Evolutionary conservation across 352 stramenopile species (phyloP), one percentile per base, ranked within the genome.

Genomic region (Phytophthora agathidicida): DNA sequence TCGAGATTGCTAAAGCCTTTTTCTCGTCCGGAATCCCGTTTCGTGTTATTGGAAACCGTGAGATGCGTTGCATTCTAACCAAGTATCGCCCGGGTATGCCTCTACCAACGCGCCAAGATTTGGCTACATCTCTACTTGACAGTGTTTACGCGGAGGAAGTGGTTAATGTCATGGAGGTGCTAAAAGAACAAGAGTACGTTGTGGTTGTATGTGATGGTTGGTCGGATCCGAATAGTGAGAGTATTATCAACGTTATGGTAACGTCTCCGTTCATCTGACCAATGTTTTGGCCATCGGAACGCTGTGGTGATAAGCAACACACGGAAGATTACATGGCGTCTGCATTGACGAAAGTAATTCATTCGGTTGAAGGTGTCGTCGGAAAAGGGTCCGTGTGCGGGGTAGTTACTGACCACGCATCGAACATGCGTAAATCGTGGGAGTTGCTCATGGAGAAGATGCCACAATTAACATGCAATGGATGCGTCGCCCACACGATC

Each of bases 151-250:
- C n/a, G 22, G 22, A 44, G 1, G 46, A 44, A 20, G 16, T 20
- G 13, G 33, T 3, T n/a, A 54, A 37, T 7, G 22, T 44, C 14
- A 32, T 33, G 9, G 31, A 32, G 14, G 45, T 53, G 2, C 22
- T 53, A 2, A 8, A 54, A 9, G 23, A 13, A 0, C 13, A 54
- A 22, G 22, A n/a, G 13, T 20, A 37, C 30, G 45, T 60, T 16
- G 38, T 17, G 11, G 19, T 66, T 13, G 48, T 66, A 1, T 52
- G 46, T 6, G 41, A 60, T 20, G 46, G 57, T 8, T 60, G 57
- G 47, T 38, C 46, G 9, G 55, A 60, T 27, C 47, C 57, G 2
- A 65, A 60, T 41, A 65, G 37, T n/a, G 20, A 65, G 23, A 65
- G 57, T 20, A 32, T 65, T 16, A 38, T 60, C 1, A 60, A 65